phyloP scores from a whole-genome alignment of 2,329 filamentous ascomycete genomes.

The Dendrostoma leiphaemia region DNA sequence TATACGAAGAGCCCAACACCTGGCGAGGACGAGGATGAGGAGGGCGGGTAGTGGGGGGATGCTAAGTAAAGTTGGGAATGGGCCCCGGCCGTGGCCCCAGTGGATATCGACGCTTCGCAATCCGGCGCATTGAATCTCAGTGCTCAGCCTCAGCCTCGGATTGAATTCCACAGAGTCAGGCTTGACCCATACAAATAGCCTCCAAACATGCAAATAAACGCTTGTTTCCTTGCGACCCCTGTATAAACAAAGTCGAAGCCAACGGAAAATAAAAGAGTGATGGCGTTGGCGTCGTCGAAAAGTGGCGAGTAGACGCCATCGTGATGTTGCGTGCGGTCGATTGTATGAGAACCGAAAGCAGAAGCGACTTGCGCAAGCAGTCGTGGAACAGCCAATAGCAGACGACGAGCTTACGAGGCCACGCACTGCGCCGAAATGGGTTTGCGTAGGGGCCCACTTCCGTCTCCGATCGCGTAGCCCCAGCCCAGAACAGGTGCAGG shows the following conservation, averaged over 20 bases:
- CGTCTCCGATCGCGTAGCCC: too few relatives aligned
- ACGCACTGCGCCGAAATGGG: constrained; percentile 19
- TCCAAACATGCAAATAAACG: not conserved
- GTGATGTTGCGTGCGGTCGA: not conserved
- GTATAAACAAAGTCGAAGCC: too few relatives aligned
- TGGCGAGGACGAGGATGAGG: not conserved
- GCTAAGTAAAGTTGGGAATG: not conserved
- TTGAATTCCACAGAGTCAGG: not conserved
- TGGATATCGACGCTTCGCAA: constrained; percentile 5
- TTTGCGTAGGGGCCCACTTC: constrained; percentile 8
- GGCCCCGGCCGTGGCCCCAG: not conserved
- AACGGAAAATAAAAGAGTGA: too few relatives aligned
- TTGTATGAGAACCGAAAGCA: not conserved
- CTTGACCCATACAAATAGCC: not conserved
- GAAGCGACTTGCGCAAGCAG: constrained; percentile 18
- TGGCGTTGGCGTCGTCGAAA: too few relatives aligned
- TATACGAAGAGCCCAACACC: constrained; percentile 14
- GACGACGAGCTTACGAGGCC: constrained; percentile 29
- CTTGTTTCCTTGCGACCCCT: not conserved
- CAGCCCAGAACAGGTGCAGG: too few relatives aligned
- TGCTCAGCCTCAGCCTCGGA: not conserved
- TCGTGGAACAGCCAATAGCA: constrained; percentile 24
- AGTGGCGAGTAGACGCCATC: not conserved
- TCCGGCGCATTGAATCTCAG: not conserved
- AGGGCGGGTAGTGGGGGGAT: not conserved